phyloP scores from a whole-genome alignment of 352 stramenopile genomes.

The Peronospora farinosa region DNA sequence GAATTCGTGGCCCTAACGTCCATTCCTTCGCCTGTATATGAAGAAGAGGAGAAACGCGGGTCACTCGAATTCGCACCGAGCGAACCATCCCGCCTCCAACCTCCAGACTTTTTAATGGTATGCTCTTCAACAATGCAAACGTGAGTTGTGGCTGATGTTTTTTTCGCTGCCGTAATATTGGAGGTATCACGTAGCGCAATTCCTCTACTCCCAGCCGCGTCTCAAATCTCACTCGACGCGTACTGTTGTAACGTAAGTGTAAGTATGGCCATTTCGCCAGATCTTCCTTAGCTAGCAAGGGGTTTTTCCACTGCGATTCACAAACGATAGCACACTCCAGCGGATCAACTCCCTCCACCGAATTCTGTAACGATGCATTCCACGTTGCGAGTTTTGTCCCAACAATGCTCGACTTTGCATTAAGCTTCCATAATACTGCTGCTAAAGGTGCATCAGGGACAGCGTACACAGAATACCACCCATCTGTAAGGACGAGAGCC shows the following conservation, averaged over 20 bases:
- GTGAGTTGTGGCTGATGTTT: conserved; percentile 24
- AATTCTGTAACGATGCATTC: conserved; percentile 62
- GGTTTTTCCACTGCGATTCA: conserved; percentile 37
- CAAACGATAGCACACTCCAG: conserved; percentile 50
- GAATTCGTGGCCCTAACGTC: conserved; percentile 49
- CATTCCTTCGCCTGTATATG: conserved; percentile 65
- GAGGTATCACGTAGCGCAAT: conserved; percentile 15
- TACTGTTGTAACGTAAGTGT: conserved; percentile 64
- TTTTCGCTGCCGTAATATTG: conserved; percentile 3
- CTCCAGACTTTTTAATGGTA: conserved; percentile 58
- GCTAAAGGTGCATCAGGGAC: conserved; percentile 42
- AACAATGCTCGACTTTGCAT: conserved; percentile 32
- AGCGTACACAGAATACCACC: conserved; percentile 64
- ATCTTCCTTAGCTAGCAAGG: conserved; percentile 46
- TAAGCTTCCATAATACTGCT: conserved; percentile 42
- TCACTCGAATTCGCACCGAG: conserved; percentile 46
- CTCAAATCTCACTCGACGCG: conserved; percentile 38
- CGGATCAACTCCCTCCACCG: conserved; percentile 56
- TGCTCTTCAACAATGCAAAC: conserved; percentile 55
- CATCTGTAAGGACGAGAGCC: conserved; percentile 60
- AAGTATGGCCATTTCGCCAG: conserved; percentile 49
- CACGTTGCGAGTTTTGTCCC: conserved; percentile 62
- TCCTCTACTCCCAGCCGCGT: conserved; percentile 45
- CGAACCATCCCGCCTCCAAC: conserved; percentile 54
- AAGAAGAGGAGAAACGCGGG: conserved; percentile 49